A percentile compares a stretch with the other conserved stretches of the same genome.
Evolutionary conservation across 306 rosid species (phyloP).

Genomic region (Vigna mungo): DNA sequence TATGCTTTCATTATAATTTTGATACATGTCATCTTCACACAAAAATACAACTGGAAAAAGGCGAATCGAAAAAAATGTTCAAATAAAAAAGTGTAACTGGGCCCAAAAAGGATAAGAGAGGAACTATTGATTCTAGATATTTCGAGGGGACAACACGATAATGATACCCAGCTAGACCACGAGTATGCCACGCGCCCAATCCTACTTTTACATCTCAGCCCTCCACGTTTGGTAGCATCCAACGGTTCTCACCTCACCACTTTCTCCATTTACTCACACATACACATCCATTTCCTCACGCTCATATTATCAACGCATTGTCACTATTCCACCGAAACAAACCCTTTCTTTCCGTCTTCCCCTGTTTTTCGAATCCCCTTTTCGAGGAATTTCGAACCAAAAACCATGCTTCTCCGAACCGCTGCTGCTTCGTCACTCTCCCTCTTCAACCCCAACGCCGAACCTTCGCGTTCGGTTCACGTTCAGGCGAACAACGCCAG

Average conservation of each 20-base stretch:
- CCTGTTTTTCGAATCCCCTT: neutral
- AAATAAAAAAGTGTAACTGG: neutral
- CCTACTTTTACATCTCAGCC: constrained; percentile 36
- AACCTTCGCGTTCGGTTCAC: constrained; percentile 36
- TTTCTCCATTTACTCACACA: constrained; percentile 1
- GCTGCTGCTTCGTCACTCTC: constrained; percentile 51
- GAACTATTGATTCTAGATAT: constrained; percentile 48
- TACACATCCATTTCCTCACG: constrained; percentile 16
- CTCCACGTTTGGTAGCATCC: constrained; percentile 53
- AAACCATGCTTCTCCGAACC: constrained; percentile 62
- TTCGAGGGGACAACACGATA: constrained; percentile 29
- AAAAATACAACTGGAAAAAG: neutral
- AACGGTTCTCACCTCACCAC: constrained; percentile 39
- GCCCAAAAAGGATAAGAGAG: neutral
- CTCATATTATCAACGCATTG: neutral
- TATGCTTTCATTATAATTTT: neutral
- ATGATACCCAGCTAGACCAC: constrained; percentile 46
- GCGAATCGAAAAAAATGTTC: neutral
- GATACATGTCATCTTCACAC: neutral
- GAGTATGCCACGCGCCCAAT: constrained; percentile 75
- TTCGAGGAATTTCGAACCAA: neutral
- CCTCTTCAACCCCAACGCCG: constrained; percentile 43
- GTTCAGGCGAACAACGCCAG: constrained; percentile 34
- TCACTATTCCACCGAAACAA: neutral
- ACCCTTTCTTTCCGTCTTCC: neutral